Base-by-base conservation (phyloP, 345 rosid species). In the Dimocarpus longan region DNA sequence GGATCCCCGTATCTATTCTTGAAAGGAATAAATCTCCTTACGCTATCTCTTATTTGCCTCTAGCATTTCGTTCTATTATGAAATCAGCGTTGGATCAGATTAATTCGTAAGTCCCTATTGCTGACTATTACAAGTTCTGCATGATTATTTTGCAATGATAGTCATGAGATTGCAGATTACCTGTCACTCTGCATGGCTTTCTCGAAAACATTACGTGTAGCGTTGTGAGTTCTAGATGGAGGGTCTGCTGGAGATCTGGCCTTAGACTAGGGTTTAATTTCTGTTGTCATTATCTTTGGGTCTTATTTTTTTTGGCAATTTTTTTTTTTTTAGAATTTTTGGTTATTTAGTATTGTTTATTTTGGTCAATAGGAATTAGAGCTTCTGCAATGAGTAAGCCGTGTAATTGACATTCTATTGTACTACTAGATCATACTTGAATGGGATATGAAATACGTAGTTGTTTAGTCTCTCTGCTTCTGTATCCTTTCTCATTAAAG, bases 1-100 rank as follows among this genome's bases (percentile, higher is more conserved):
- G 97, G 99, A 76, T 93, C 70, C 89, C 94, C 3, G 97, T 96
- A 22, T 94, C 95, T 72, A 81, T 90, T 83, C 98, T 96, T 81
- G 99, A 93, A 84, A 89, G 99, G 87, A 94, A 94, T 80, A 90
- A 83, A 83, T 94, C 99, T 84, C 95, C 97, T 42, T 93, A 91
- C 79, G 80, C 89, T 50, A 96, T 96, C 86, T 96, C 98, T 74
- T 91, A 84, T 88, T 85, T 94, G 88, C 99, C 99, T 78, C 89
- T 93, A 71, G 93, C 92, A 26, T 96, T 93, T 82, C 93, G 92
- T 84, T 89, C 95, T n/a, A 77, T 94, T 73, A 78, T 94, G 76
- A 82, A 79, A 66, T 91, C 95, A 46, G 92, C 94, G 43, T 85
- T 96, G 98, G 99, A 94, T 86, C 98, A 91, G 81, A 93, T 91